A percentile compares a stretch with the other conserved stretches of the same genome.
phyloP scores from a whole-genome alignment of 2,329 filamentous ascomycete genomes.

The Gaeumannomyces tritici region DNA sequence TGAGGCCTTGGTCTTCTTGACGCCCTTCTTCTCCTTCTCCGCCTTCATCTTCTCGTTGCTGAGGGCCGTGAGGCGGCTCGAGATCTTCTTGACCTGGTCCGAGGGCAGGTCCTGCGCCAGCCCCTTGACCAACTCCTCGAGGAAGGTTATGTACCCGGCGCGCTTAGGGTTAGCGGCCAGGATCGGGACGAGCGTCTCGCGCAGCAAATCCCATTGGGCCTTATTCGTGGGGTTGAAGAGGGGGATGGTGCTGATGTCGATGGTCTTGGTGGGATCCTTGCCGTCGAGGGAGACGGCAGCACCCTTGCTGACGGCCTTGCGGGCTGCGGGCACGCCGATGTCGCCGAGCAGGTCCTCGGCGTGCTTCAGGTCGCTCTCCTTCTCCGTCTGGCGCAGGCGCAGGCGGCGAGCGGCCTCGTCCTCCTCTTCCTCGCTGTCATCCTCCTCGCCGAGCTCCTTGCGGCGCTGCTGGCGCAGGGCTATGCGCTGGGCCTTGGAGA shows the following conservation, averaged over 20 bases:
- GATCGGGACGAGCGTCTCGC: slow-evolving; percentile 70
- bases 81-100: slow-evolving; percentile 93
- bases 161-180: slow-evolving; percentile 71
- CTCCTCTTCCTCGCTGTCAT: slow-evolving; percentile 57
- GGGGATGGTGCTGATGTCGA: slow-evolving; percentile 71
- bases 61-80: slow-evolving; percentile 76
- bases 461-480: slow-evolving; percentile 62
- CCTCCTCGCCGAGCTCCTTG: slow-evolving; percentile 40
- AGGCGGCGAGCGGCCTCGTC: slow-evolving; percentile 63
- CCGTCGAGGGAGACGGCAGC: slow-evolving; percentile 60
- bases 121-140: slow-evolving; percentile 84
- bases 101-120: slow-evolving; percentile 80
- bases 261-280: slow-evolving; percentile 63
- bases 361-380: slow-evolving; percentile 80
- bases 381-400: slow-evolving; percentile 68
- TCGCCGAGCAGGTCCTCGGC: slow-evolving; percentile 84
- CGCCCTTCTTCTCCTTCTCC: slow-evolving; percentile 88
- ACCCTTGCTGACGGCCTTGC: slow-evolving; percentile 57
- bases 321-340: slow-evolving; percentile 55
- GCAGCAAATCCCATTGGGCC: slow-evolving; percentile 72
- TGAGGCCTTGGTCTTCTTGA: slow-evolving; percentile 93
- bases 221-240: slow-evolving; percentile 89
- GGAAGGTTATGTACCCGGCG: slow-evolving; percentile 73
- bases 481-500: slow-evolving; percentile 78
- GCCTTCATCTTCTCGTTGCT: slow-evolving; percentile 98